Base-by-base conservation (phyloP, 2,329 filamentous ascomycete species). In the Ascochyta lentis region DNA sequence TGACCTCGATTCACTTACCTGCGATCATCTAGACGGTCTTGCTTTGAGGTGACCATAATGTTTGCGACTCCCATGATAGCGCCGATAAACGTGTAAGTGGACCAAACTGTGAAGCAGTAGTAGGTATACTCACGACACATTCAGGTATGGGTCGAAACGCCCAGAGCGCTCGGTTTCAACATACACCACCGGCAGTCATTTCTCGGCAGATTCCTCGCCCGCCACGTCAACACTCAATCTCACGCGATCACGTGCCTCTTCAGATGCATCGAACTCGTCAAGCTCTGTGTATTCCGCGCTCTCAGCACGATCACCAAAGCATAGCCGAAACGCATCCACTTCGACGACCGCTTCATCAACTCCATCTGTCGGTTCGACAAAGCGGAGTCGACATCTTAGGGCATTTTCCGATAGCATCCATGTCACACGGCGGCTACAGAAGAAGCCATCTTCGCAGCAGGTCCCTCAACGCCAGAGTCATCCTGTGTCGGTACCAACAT, bases 161-260 rank as follows among this genome's bases (percentile, higher is more conserved):
- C 16, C 46, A 24, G 27, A 39, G 12, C 23, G n/a, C 16, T 43
- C 34, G n/a, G 10, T 10, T 12, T 46, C 35, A 9, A 38, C 40
- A 15, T 53, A 58, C 40, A 16, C 49, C 24, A 49, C 54, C 9
- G 48, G 54, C 27, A 57, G 54, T 29, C 54, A 57, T 23, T 57
- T 57, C 23, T 57, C 54, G 33, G 54, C 54, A 9, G 48, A 57
- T 24, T 57, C 54, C 6, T 57, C 54, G 23, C 54, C 54, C 34
- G 54, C 54, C 19, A 57, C 54, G 16, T 57, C 54, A 8, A 43
- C 41, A 26, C 38, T 57, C 15, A 49, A 57, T 29, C 54, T 57
- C 15, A 43, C 37, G 5, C 49, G 49, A 5, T 58, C 55, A 33
- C 55, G 55, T 9, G 45, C 55, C 13, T 58, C 49, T 4, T 58